Conservation (phyloP, 306 rosid species). For the Vicia villosa region DNA sequence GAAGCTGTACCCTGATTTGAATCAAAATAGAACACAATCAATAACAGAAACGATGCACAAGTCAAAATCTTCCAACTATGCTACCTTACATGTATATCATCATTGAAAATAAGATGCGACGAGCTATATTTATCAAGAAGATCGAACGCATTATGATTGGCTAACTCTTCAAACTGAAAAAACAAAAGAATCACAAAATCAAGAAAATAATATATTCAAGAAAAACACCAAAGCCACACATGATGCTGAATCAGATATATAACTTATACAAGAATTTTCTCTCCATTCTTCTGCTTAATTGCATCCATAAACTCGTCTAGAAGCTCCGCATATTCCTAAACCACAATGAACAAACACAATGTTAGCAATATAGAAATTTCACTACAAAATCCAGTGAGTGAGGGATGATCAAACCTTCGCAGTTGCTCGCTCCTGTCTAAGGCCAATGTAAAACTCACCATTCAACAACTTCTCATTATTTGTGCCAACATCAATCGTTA, state of each 20-base stretch:
- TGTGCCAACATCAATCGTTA: slow-evolving; percentile 95
- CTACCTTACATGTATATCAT: too few species aligned
- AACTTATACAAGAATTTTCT: slow-evolving; percentile 91
- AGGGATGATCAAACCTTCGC: slow-evolving; percentile 65
- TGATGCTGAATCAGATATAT: slow-evolving; percentile 36
- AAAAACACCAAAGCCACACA: slow-evolving; percentile 18
- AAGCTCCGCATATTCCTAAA: slow-evolving; percentile 88
- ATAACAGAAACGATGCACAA: too few species aligned
- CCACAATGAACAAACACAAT: slow-evolving; percentile 32
- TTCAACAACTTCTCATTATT: slow-evolving; percentile 85
- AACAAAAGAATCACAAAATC: too few species aligned
- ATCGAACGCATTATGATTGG: too few species aligned
- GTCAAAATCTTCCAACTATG: too few species aligned
- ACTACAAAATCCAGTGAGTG: neutral
- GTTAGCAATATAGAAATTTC: slow-evolving; percentile 17
- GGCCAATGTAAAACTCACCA: slow-evolving; percentile 90
- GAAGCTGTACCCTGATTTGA: slow-evolving; percentile 91
- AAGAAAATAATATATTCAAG: too few species aligned
- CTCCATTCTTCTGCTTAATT: slow-evolving; percentile 88
- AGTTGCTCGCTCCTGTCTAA: slow-evolving; percentile 77
- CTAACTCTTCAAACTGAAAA: too few species aligned
- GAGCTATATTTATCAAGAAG: too few species aligned
- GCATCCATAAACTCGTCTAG: slow-evolving; percentile 94
- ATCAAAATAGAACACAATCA: too few species aligned
- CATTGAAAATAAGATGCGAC: too few species aligned